Conservation (phyloP, 352 stramenopile genomes). For the Thalassiosira hispida region DNA sequence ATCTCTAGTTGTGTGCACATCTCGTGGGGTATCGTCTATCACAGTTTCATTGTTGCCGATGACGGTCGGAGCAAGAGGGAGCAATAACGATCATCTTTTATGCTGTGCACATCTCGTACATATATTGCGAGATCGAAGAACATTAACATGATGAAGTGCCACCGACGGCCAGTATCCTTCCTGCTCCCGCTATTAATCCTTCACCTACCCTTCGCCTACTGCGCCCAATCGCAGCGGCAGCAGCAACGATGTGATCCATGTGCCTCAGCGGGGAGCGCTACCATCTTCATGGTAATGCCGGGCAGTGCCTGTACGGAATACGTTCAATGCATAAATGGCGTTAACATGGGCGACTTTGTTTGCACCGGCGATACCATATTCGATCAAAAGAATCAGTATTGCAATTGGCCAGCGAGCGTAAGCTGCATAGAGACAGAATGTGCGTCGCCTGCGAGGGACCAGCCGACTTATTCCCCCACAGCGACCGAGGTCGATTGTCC, state of each 20-base stretch:
- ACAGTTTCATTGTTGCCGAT: too few species aligned
- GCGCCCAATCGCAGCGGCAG: neutral
- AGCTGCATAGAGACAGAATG: slow-evolving; percentile 15
- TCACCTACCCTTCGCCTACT: neutral
- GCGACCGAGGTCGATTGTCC: slow-evolving; percentile 17
- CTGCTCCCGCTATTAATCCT: neutral
- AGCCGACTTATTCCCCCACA: neutral
- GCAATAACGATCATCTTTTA: too few species aligned
- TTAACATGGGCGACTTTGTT: neutral
- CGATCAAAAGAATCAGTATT: slow-evolving; percentile 21
- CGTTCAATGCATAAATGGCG: slow-evolving; percentile 4
- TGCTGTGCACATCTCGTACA: slow-evolving; percentile 12
- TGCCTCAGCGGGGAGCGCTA: neutral
- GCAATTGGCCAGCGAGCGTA: slow-evolving; percentile 18
- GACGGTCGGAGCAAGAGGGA: too few species aligned
- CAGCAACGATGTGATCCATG: slow-evolving; percentile 13
- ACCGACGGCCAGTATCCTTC: neutral
- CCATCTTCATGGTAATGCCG: slow-evolving; percentile 12
- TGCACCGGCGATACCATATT: slow-evolving; percentile 25
- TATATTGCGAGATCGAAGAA: too few species aligned
- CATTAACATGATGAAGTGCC: neutral
- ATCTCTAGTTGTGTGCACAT: too few species aligned
- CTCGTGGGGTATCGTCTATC: too few species aligned
- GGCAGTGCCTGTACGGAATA: slow-evolving; percentile 12
- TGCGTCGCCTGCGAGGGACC: neutral